Base-by-base conservation (phyloP, 139 green algal species). In the Monoraphidium neglectum region DNA sequence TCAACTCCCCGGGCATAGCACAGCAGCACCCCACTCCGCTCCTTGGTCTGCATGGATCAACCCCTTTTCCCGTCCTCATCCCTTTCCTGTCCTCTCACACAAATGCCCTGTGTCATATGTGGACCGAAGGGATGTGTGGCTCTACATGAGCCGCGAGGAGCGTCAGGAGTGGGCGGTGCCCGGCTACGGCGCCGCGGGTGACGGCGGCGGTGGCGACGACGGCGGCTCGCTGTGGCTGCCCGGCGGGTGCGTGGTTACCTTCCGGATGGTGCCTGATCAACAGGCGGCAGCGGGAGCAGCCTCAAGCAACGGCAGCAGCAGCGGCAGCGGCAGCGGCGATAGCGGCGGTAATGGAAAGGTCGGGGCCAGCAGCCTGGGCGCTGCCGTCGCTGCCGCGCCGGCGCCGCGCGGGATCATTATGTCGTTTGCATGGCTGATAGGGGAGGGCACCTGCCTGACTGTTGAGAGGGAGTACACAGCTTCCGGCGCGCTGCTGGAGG, bases 111-210 rank as follows among this genome's bases (percentile, higher is more conserved):
- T n/a, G n/a, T n/a, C n/a, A n/a, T 30, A 13, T 13, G 12, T 63
- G 56, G 12, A 10, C 56, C 26, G 24, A 13, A 63, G 56, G 36
- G 51, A 70, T 28, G 65, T 80, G 53, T 66, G 43, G 26, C n/a
- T 80, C 51, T 80, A 80, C 56, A 75, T 37, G 53, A 80, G 74
- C 65, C 64, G 54, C 47, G 74, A 80, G 54, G 66, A 74, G 65
- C 65, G 53, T 36, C 74, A 75, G 74, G 61, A 74, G 53, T 80
- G 74, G 74, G 47, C 65, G 21, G 73, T 79, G 47, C 62, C 73
- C 16, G 60, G 60, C 23, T 53, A 70, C 24, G 70, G 46, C 43
- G 43, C 43, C 8, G 43, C 8, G 8, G 43, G 43, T 12, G 43
- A 51, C 43, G 43, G 12, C 43, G 43, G 12, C 12, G 56, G 56